Evolutionary conservation across 441 rosid genomes (phyloP).

Genomic region (Melastoma candidum): DNA sequence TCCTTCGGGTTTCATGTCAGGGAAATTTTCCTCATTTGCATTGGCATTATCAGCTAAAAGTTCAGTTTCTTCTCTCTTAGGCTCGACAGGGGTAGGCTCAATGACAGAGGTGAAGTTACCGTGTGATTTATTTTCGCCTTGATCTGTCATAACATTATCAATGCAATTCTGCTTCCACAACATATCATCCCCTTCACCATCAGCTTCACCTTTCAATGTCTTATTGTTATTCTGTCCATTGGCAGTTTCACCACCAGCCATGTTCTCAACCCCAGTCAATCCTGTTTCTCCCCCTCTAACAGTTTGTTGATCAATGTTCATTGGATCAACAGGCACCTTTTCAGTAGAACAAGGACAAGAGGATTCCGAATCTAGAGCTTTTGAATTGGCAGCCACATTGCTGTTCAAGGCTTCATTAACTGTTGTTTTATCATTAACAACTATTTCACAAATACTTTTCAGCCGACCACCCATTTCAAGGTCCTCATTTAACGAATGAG

Average conservation of each 20-base stretch:
- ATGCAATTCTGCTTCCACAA: slow-evolving; percentile 25
- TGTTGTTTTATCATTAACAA: slow-evolving; percentile 27
- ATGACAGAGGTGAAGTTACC: slow-evolving; percentile 24
- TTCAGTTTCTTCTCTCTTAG: slow-evolving; percentile 25
- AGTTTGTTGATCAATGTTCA: slow-evolving; percentile 29
- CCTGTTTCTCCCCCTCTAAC: slow-evolving; percentile 26
- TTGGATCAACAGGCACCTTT: slow-evolving; percentile 36
- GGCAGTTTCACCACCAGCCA: slow-evolving; percentile 32
- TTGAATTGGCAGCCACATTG: slow-evolving; percentile 28
- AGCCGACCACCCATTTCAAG: slow-evolving; percentile 29
- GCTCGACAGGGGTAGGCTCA: slow-evolving; percentile 24
- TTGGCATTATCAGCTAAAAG: slow-evolving; percentile 24
- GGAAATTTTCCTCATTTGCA: slow-evolving; percentile 22
- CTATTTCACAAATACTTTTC: slow-evolving; percentile 37
- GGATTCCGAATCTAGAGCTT: slow-evolving; percentile 58
- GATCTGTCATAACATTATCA: slow-evolving; percentile 25
- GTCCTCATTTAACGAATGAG: slow-evolving; percentile 28
- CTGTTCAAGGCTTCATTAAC: slow-evolving; percentile 31
- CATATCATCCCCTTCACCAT: slow-evolving; percentile 21
- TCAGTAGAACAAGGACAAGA: slow-evolving; percentile 52
- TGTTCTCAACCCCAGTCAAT: slow-evolving; percentile 29
- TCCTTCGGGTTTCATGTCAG: slow-evolving; percentile 27
- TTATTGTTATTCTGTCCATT: slow-evolving; percentile 34
- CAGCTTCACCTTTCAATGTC: slow-evolving; percentile 21
- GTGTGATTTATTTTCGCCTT: slow-evolving; percentile 31